Base-by-base conservation (phyloP, 31 red algal species). In the Porphyra umbilicalis region DNA sequence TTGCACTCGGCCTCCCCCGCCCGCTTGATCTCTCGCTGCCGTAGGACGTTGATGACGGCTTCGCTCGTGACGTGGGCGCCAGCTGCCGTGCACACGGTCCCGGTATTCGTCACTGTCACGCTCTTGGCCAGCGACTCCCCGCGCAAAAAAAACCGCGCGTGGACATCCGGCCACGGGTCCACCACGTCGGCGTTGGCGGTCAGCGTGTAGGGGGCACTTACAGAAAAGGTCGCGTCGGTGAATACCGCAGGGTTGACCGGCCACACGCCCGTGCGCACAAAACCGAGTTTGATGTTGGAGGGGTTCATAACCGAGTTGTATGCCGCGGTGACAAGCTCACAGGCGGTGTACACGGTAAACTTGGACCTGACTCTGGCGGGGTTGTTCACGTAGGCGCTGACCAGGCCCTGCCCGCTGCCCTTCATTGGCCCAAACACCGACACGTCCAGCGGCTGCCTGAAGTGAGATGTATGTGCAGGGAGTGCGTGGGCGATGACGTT, bases 361-460 rank as follows among this genome's bases (percentile, higher is more conserved):
- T 46, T 46, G 42, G 14, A 18, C 42, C 13, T 10, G 14, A 46
- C 42, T 10, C 18, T 46, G 35, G 77, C 71, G 9, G 30, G 30
- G 33, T 82, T 79, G 1, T 78, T 76, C 20, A 81, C 31, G 37
- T 71, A 40, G 18, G 25, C 39, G 42, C 42, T 46, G 42, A 46
- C 42, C 5, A 10, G 42, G 42, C 42, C 18, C n/a, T 87, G 75
- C 31, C 83, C 29, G 29, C 30, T 75, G 25, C 39, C 46, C 44
- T 87, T 87, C 37, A 92, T 87, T 0, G 81, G 1, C 40, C 42
- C 77, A 38, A 92, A 92, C 32, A 82, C 39, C 33, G 86, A 35
- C 15, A 75, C 36, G 74, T 87, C 81, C 35, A 85, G 57, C 36
- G 90, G 90, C 76, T 92, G 90, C 4, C 80, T 92, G 25, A 87